Evolutionary conservation across 371 early-diverging fungal species (phyloP).

Genomic region (Mucor ambiguus): DNA sequence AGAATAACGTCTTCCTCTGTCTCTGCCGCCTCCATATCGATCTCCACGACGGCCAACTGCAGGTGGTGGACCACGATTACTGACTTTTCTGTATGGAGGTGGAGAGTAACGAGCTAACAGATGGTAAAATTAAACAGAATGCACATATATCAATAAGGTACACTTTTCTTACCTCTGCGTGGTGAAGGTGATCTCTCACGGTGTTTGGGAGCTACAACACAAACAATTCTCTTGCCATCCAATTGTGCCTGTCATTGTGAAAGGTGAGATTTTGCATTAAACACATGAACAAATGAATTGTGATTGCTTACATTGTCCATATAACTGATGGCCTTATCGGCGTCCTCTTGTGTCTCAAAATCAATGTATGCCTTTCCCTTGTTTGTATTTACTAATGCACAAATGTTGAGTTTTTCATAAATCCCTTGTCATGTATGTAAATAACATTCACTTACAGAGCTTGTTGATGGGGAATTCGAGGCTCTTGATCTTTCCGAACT

Average conservation of each 20-base stretch:
- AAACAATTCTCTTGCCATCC: conserved; percentile 50
- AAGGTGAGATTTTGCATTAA: not conserved
- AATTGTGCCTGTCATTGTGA: conserved; percentile 48
- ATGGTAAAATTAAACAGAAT: not conserved
- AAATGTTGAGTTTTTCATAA: not conserved
- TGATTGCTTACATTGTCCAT: conserved; percentile 53
- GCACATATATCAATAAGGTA: not conserved
- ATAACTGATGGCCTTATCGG: conserved; percentile 53
- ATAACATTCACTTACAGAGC: conserved; percentile 30
- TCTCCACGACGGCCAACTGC: conserved; percentile 13
- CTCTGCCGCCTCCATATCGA: conserved; percentile 21
- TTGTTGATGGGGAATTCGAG: conserved; percentile 50
- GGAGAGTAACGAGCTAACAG: conserved; percentile 30
- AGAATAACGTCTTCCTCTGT: conserved; percentile 29
- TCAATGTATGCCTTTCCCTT: conserved; percentile 59
- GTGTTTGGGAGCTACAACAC: conserved; percentile 34
- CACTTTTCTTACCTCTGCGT: conserved; percentile 27
- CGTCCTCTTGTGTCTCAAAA: conserved; percentile 57
- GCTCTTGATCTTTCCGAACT: conserved; percentile 39
- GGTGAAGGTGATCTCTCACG: conserved; percentile 38
- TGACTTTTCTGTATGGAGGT: conserved; percentile 30
- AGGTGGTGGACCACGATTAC: conserved; percentile 13
- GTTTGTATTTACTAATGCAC: conserved; percentile 48
- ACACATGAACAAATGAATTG: not conserved
- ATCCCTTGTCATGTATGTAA: not conserved